phyloP scores from a whole-genome alignment of 352 stramenopile species.

The Phytophthora pseudosyringae region DNA sequence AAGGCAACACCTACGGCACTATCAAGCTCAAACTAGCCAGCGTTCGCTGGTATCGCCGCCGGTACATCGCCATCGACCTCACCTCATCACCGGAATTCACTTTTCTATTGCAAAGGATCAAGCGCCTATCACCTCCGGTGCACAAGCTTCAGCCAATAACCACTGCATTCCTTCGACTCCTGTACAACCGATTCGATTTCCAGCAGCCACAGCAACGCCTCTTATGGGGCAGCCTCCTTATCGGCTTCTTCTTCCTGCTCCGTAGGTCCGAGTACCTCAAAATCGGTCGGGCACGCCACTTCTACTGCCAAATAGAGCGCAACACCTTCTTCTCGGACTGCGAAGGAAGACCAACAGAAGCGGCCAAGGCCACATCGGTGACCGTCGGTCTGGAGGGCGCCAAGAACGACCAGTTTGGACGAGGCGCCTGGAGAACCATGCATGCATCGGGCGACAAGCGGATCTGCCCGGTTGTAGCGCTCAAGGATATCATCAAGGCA shows the following conservation, averaged over 20 bases:
- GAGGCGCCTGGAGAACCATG: conserved; percentile 25
- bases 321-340: conserved; percentile 22
- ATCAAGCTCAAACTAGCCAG: conserved; percentile 32
- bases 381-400: conserved; percentile 14
- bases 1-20: conserved; percentile 19
- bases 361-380: conserved; percentile 6
- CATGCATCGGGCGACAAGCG: conserved; percentile 4
- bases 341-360: not conserved
- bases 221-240: conserved; percentile 30
- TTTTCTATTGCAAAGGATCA: conserved; percentile 26
- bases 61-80: conserved; percentile 9
- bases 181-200: conserved; percentile 11
- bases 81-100: conserved; percentile 8
- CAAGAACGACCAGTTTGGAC: conserved; percentile 32
- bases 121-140: conserved; percentile 20
- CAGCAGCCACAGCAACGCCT: conserved; percentile 16
- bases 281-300: not conserved
- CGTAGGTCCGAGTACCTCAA: conserved; percentile 23
- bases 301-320: conserved; percentile 18
- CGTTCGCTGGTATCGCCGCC: conserved; percentile 28
- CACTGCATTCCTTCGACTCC: conserved; percentile 20
- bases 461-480: conserved; percentile 17
- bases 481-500: not conserved
- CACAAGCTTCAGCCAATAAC: conserved; percentile 36
- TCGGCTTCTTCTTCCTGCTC: conserved; percentile 38